Conservation (phyloP, 495 filamentous ascomycete genomes). For the Xanthoparmelia taractica region DNA sequence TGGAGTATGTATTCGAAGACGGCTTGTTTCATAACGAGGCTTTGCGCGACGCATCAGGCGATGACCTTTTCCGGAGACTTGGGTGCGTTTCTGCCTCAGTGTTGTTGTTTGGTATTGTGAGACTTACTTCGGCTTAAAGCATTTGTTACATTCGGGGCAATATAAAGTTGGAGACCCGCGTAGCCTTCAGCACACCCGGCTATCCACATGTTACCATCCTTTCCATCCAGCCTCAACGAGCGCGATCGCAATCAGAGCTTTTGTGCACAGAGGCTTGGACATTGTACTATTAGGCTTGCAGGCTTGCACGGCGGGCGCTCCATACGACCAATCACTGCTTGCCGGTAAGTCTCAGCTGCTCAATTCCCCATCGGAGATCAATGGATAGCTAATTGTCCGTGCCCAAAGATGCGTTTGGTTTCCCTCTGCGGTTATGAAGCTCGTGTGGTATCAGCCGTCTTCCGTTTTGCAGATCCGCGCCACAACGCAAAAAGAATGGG, state of each 20-base stretch:
- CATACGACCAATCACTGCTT: not conserved
- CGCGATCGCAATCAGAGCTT: not conserved
- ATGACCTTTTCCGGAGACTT: not conserved
- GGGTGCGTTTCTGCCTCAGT: not conserved
- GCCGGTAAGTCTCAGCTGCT: not conserved
- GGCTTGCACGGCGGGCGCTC: not conserved
- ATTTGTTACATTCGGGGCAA: not conserved
- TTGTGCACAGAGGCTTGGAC: not conserved
- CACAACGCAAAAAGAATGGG: not conserved
- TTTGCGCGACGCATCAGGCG: not conserved
- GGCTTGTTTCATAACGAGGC: not conserved
- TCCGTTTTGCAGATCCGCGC: not conserved
- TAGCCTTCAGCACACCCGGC: not conserved
- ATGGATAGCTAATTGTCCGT: not conserved
- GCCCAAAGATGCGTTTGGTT: not conserved
- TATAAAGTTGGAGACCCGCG: not conserved
- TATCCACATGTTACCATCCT: not conserved
- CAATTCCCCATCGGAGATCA: too few species aligned
- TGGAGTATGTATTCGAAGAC: not conserved
- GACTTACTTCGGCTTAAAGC: not conserved
- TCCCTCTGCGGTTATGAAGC: not conserved
- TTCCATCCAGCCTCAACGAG: not conserved
- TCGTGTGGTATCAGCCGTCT: not conserved
- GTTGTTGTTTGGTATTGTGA: not conserved
- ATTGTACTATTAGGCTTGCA: not conserved